phyloP scores from a whole-genome alignment of 495 filamentous ascomycete genomes.

The Aspergillus saccharolyticus region DNA sequence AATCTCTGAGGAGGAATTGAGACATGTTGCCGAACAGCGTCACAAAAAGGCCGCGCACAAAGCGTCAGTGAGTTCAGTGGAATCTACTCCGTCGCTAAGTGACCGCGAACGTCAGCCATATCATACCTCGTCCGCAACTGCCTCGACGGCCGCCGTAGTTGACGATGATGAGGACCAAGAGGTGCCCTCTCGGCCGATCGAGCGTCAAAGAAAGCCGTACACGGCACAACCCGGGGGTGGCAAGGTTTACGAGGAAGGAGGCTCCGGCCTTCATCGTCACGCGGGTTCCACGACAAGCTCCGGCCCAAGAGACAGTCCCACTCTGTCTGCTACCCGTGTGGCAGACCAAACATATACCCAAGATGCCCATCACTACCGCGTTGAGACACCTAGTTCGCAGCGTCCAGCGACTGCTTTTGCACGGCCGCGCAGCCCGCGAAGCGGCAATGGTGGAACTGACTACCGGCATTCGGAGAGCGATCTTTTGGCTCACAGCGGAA shows the following conservation, averaged over 20 bases:
- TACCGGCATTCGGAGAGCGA: constrained; percentile 43
- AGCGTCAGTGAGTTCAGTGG: constrained; percentile 15
- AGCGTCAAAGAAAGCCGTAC: constrained; percentile 62
- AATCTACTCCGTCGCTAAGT: constrained; percentile 27
- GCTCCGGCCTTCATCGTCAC: constrained; percentile 17
- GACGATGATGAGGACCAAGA: constrained; percentile 48
- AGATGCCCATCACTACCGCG: constrained; percentile 24
- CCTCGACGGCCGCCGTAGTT: constrained; percentile 31
- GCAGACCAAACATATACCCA: constrained; percentile 21
- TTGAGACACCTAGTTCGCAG: constrained; percentile 18
- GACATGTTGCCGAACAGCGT: constrained; percentile 23
- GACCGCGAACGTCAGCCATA: constrained; percentile 53
- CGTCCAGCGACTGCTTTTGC: constrained; percentile 13
- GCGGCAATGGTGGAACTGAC: constrained; percentile 21
- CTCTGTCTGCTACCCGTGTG: constrained; percentile 8
- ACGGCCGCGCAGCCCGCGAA: constrained; percentile 33
- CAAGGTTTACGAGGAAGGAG: constrained; percentile 45
- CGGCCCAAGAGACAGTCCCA: constrained; percentile 21
- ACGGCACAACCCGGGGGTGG: constrained; percentile 50
- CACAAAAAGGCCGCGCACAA: constrained; percentile 18
- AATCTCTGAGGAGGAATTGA: constrained; percentile 36
- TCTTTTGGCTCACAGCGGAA: constrained; percentile 18
- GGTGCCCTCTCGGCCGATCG: constrained; percentile 45
- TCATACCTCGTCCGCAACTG: constrained; percentile 26
- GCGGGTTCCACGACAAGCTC: constrained; percentile 26